Conservation (phyloP, 495 filamentous ascomycete species). For the Cetradonia linearis region DNA sequence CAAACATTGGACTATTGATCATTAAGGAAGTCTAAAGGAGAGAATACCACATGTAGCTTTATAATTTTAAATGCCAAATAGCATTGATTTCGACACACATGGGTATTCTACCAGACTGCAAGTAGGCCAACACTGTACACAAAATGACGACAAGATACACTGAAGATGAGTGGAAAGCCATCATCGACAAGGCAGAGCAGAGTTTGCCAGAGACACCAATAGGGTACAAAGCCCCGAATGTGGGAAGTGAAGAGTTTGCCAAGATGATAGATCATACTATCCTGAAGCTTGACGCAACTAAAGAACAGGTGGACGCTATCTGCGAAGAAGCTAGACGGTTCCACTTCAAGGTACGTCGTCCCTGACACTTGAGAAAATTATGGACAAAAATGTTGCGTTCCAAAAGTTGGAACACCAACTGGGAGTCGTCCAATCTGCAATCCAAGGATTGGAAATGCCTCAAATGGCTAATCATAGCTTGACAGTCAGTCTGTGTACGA, state of each 20-base stretch:
- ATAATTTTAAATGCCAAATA: not conserved
- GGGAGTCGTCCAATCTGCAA: not conserved
- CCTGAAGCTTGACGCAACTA: slow-evolving; percentile 44
- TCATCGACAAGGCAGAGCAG: slow-evolving; percentile 13
- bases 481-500: slow-evolving; percentile 46
- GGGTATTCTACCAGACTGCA: not conserved
- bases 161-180: slow-evolving; percentile 17
- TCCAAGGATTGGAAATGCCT: not conserved
- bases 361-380: not conserved
- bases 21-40: not conserved
- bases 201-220: slow-evolving; percentile 3
- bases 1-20: not conserved
- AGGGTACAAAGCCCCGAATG: slow-evolving; percentile 16
- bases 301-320: slow-evolving; percentile 46
- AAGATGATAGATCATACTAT: slow-evolving; percentile 56
- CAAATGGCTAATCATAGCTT: not conserved
- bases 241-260: slow-evolving; percentile 23
- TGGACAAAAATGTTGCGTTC: not conserved
- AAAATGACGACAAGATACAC: slow-evolving; percentile 19
- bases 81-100: not conserved
- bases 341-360: slow-evolving; percentile 43
- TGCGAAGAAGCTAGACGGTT: slow-evolving; percentile 51
- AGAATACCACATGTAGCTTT: not conserved
- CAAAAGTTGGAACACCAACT: too few species aligned
- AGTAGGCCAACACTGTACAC: not conserved